Evolutionary conservation across 345 rosid genomes (phyloP).

Genomic region (Clausena lansium): DNA sequence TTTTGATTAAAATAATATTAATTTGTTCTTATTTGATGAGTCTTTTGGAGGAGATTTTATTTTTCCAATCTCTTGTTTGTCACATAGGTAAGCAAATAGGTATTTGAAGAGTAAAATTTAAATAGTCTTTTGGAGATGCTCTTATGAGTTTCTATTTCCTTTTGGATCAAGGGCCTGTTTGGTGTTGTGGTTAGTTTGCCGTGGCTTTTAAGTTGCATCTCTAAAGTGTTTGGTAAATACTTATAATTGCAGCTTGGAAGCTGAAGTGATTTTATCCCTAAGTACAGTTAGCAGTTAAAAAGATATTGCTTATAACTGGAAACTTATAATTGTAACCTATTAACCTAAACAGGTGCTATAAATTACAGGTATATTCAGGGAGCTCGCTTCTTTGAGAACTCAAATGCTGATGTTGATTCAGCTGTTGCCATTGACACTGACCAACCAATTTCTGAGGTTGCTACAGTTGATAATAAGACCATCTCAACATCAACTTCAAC

Average conservation of each 20-base stretch:
- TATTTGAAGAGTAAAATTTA: too few relatives aligned
- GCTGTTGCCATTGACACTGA: conserved; percentile 32
- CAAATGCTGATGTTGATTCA: conserved; percentile 37
- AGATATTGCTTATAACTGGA: neutral
- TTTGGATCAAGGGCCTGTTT: neutral
- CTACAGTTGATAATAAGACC: conserved; percentile 32
- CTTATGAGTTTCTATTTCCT: neutral
- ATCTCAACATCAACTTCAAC: conserved; percentile 26
- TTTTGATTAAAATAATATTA: too few relatives aligned
- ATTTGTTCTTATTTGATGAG: too few relatives aligned
- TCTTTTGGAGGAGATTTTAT: too few relatives aligned
- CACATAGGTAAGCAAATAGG: too few relatives aligned
- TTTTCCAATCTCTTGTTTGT: too few relatives aligned
- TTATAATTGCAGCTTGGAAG: too few relatives aligned
- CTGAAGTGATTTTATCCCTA: too few relatives aligned
- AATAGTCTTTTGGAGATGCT: too few relatives aligned
- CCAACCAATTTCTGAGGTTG: conserved; percentile 43
- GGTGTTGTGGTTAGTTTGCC: too few relatives aligned
- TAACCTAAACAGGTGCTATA: conserved; percentile 4
- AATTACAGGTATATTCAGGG: conserved; percentile 74
- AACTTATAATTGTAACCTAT: neutral
- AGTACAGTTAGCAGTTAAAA: neutral
- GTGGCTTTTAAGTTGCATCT: too few relatives aligned
- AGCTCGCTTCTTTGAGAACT: conserved; percentile 45
- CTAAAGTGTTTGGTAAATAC: too few relatives aligned